These are phyloP conservation scores for Leccinum angustisporum DNA, from an alignment of 1,284 basidiomycete genomes.

Conservation along the genomic window DNA sequence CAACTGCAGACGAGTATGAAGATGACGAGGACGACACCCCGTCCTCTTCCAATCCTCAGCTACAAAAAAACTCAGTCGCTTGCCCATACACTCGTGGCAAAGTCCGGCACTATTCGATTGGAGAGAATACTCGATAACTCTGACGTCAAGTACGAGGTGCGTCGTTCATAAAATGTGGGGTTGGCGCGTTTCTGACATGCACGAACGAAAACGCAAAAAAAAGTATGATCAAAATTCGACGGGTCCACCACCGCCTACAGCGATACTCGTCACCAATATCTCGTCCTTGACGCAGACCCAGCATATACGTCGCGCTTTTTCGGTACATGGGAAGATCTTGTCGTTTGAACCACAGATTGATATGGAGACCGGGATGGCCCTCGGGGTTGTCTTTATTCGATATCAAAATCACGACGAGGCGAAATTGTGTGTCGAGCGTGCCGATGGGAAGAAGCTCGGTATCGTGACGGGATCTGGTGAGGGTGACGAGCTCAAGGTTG, in stretches of 20 bases:
- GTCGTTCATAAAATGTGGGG: slow-evolving; percentile 27
- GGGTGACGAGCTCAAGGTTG: slow-evolving; percentile 54
- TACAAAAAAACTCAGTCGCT: slow-evolving; percentile 75
- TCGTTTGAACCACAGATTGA: slow-evolving; percentile 83
- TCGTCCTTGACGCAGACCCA: slow-evolving; percentile 70
- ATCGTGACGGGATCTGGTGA: slow-evolving; percentile 34
- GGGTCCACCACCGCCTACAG: slow-evolving; percentile 73
- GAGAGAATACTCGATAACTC: slow-evolving; percentile 73
- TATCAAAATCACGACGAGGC: slow-evolving; percentile 65
- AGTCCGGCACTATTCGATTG: slow-evolving; percentile 72
- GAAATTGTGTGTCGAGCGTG: slow-evolving; percentile 58
- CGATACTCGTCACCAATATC: slow-evolving; percentile 74
- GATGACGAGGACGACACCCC: slow-evolving; percentile 48
- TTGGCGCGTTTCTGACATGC: slow-evolving; percentile 13
- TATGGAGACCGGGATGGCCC: slow-evolving; percentile 73
- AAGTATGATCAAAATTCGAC: slow-evolving; percentile 80
- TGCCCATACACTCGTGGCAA: slow-evolving; percentile 67
- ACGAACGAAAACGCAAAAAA: too few relatives aligned
- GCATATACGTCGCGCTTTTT: slow-evolving; percentile 70
- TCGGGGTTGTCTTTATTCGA: slow-evolving; percentile 82
- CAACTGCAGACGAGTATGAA: slow-evolving; percentile 62
- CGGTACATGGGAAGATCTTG: slow-evolving; percentile 63
- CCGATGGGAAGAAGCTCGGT: slow-evolving; percentile 53
- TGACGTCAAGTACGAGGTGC: slow-evolving; percentile 66
- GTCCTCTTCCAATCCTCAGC: slow-evolving; percentile 29